Conservation (phyloP, 371 early-diverging fungal genomes). For the Rhizopus arrhizus region DNA sequence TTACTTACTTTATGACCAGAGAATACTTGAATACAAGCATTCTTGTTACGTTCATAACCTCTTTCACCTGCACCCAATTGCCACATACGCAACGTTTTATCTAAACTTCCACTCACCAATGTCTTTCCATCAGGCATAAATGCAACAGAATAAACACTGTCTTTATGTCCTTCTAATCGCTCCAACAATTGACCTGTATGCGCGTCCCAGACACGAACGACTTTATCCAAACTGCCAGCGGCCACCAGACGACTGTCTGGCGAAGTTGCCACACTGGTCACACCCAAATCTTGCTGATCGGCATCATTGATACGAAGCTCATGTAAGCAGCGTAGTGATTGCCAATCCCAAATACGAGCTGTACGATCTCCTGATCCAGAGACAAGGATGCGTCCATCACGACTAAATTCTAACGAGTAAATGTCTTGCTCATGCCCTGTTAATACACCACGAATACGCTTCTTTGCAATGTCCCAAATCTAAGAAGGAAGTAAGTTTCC, state of each 20-base stretch:
- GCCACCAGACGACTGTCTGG: constrained; percentile 84
- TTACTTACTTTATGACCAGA: constrained; percentile 65
- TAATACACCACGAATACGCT: constrained; percentile 68
- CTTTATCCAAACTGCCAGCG: constrained; percentile 90
- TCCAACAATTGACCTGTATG: constrained; percentile 80
- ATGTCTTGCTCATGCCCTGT: constrained; percentile 97
- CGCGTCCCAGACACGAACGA: constrained; percentile 94
- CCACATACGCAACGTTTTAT: constrained; percentile 96
- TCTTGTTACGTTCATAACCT: constrained; percentile 38
- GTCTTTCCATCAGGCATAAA: constrained; percentile 93
- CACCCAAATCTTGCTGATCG: constrained; percentile 88
- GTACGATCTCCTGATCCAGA: constrained; percentile 96
- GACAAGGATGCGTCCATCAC: constrained; percentile 89
- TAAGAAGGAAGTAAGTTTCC: constrained; percentile 13
- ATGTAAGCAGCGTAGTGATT: constrained; percentile 70
- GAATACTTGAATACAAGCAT: constrained; percentile 59
- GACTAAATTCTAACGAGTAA: constrained; percentile 94
- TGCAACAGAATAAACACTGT: constrained; percentile 95
- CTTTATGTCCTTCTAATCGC: constrained; percentile 94
- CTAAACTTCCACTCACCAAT: constrained; percentile 92
- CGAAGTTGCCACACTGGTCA: constrained; percentile 92
- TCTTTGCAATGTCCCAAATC: constrained; percentile 82
- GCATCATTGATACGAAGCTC: constrained; percentile 80
- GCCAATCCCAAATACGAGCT: constrained; percentile 87
- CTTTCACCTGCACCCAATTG: constrained; percentile 64